phyloP scores from a whole-genome alignment of 495 filamentous ascomycete species.

The Echria macrotheca region DNA sequence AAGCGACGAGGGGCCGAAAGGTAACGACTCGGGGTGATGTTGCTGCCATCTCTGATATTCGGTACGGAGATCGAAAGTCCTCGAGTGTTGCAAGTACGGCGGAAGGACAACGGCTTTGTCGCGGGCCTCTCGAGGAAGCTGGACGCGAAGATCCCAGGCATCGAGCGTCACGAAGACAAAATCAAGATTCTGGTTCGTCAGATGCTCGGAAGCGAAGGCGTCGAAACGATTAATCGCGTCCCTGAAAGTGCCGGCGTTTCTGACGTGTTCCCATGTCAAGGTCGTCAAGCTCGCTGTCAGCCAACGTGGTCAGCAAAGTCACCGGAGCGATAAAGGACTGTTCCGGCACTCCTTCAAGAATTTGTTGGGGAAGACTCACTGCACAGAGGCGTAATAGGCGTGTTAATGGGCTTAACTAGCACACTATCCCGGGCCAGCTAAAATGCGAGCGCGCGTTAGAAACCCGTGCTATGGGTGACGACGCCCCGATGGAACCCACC shows the following conservation, averaged over 20 bases:
- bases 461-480: no score
- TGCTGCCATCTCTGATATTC: conserved; percentile 98
- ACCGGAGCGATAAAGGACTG: not conserved
- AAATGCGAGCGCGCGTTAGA: no score
- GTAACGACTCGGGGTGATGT: conserved; percentile 93
- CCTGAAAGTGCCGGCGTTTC: conserved; percentile 90
- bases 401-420: conserved; percentile 96
- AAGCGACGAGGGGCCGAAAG: conserved; percentile 90
- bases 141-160: conserved; percentile 96
- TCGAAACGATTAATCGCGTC: conserved; percentile 96
- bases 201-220: conserved; percentile 80
- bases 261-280: conserved; percentile 97
- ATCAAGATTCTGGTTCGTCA: conserved; percentile 78
- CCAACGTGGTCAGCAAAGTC: conserved; percentile 18
- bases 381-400: conserved; percentile 95
- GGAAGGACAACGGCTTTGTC: conserved; percentile 96
- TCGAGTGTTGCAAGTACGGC: conserved; percentile 94
- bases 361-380: conserved; percentile 78
- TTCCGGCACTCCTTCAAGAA: no score
- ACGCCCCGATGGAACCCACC: conserved; percentile 58
- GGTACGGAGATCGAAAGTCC: conserved; percentile 91
- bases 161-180: conserved; percentile 98
- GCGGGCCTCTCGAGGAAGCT: conserved; percentile 92
- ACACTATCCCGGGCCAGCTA: conserved; percentile 94
- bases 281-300: conserved; percentile 86